Conservation (phyloP, 2,329 filamentous ascomycete genomes). For the Cyphellophora attinorum region DNA sequence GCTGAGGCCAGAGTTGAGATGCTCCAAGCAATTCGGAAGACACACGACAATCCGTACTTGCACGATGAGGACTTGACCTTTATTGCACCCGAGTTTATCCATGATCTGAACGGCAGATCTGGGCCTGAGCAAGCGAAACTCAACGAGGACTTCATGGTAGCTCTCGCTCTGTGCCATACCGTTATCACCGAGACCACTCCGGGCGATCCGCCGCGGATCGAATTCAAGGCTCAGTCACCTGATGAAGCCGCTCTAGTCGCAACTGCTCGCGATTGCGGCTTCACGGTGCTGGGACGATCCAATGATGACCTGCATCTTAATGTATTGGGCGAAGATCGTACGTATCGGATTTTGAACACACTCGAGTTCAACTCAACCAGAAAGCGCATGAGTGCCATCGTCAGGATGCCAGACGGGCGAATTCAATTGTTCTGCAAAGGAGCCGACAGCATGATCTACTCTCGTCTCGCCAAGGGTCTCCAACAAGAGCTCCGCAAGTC, state of each 20-base stretch:
- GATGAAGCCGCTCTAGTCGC: constrained; percentile 92
- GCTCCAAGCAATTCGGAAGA: constrained; percentile 59
- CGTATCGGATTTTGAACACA: constrained; percentile 83
- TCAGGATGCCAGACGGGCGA: constrained; percentile 82
- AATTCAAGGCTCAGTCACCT: constrained; percentile 95
- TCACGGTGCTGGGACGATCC: constrained; percentile 75
- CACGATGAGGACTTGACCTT: constrained; percentile 87
- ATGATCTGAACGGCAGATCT: constrained; percentile 68
- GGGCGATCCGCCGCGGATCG: constrained; percentile 81
- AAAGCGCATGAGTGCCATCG: constrained; percentile 96
- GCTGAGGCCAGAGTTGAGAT: constrained; percentile 65
- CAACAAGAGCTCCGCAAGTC: constrained; percentile 72
- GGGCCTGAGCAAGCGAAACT: constrained; percentile 67
- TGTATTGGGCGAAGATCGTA: constrained; percentile 72
- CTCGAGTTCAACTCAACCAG: constrained; percentile 95
- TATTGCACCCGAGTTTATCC: constrained; percentile 78
- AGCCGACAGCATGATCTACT: constrained; percentile 94
- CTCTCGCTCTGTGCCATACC: constrained; percentile 88
- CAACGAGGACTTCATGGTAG: constrained; percentile 87
- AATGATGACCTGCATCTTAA: constrained; percentile 77
- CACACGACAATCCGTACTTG: constrained; percentile 85
- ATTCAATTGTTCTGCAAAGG: constrained; percentile 96
- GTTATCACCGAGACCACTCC: constrained; percentile 85
- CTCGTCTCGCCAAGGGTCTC: constrained; percentile 72
- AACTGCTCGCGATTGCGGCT: constrained; percentile 90